phyloP scores from a whole-genome alignment of 768 basidiomycete genomes.

The Gloeopeniophorella convolvens region DNA sequence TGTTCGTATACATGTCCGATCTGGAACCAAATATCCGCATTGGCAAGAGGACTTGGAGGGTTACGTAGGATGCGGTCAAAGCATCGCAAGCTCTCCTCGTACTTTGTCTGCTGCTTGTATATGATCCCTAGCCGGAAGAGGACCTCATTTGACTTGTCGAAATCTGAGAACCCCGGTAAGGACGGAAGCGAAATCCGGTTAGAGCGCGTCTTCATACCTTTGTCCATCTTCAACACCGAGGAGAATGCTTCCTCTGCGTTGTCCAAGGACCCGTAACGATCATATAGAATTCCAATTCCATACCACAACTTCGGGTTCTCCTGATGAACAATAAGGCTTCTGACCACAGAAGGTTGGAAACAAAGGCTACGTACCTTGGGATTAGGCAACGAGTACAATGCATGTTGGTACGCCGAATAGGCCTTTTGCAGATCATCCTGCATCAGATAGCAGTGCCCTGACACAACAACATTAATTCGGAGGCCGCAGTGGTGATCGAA shows the following conservation, averaged over 20 bases:
- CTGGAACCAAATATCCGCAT: constrained; percentile 99
- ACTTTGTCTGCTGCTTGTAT: constrained; percentile 98
- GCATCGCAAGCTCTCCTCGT: constrained; percentile 78
- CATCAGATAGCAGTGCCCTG: constrained; percentile 97
- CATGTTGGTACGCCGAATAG: constrained; percentile 97
- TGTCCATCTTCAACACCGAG: constrained; percentile 94
- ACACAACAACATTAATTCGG: constrained; percentile 18
- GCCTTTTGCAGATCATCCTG: constrained; percentile 99
- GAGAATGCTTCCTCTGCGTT: constrained; percentile 99
- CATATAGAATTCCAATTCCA: constrained; percentile 97
- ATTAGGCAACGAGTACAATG: constrained; percentile 89
- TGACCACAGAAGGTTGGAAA: constrained; percentile 9
- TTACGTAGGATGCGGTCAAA: constrained; percentile 96
- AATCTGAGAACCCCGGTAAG: constrained; percentile 46
- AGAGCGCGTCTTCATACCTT: constrained; percentile 49
- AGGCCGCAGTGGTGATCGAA: constrained; percentile 20
- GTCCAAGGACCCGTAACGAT: constrained; percentile 96
- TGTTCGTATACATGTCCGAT: constrained; percentile 99
- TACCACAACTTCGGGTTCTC: constrained; percentile 99
- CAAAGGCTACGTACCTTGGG: constrained; percentile 60
- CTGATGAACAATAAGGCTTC: constrained; percentile 27
- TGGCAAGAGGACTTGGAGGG: constrained; percentile 91
- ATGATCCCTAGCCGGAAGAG: constrained; percentile 98
- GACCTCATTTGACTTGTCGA: constrained; percentile 98
- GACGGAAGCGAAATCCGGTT: not conserved